Conservation (phyloP, 176 grass and related monocot genomes). For the Oryza coarctata region DNA sequence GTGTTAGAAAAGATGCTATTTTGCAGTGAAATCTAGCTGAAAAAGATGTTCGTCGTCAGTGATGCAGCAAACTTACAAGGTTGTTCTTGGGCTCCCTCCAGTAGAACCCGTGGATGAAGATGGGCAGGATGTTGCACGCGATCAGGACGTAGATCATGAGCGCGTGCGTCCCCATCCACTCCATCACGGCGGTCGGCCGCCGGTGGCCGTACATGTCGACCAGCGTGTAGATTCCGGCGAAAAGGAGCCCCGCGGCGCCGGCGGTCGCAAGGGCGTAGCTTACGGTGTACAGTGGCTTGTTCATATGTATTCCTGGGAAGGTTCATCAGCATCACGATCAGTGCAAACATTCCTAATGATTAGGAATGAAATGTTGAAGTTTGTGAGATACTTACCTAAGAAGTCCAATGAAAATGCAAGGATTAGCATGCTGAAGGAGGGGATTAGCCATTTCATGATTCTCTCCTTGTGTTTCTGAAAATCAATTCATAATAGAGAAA, state of each 20-base stretch:
- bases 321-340: not conserved
- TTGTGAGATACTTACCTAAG: constrained; percentile 47
- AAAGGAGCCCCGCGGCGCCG: constrained; percentile 64
- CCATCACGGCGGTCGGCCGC: constrained; percentile 52
- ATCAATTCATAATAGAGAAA: not conserved
- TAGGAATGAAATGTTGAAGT: not conserved
- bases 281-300: constrained; percentile 79
- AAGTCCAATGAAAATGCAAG: constrained; percentile 68
- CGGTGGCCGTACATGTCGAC: constrained; percentile 81
- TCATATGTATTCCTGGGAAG: constrained; percentile 71
- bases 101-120: constrained; percentile 93
- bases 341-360: not conserved
- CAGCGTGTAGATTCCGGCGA: constrained; percentile 66
- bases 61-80: constrained; percentile 47
- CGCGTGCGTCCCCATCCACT: constrained; percentile 82
- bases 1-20: not conserved
- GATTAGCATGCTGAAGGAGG: constrained; percentile 70
- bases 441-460: constrained; percentile 67
- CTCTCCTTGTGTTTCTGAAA: constrained; percentile 80
- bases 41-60: not conserved
- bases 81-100: constrained; percentile 84
- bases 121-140: constrained; percentile 80
- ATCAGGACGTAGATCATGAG: constrained; percentile 81
- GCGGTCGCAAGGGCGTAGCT: constrained; percentile 84
- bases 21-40: not conserved